Evolutionary conservation across 352 stramenopile genomes (phyloP).

Genomic region (Globisporangium cederbergense): DNA sequence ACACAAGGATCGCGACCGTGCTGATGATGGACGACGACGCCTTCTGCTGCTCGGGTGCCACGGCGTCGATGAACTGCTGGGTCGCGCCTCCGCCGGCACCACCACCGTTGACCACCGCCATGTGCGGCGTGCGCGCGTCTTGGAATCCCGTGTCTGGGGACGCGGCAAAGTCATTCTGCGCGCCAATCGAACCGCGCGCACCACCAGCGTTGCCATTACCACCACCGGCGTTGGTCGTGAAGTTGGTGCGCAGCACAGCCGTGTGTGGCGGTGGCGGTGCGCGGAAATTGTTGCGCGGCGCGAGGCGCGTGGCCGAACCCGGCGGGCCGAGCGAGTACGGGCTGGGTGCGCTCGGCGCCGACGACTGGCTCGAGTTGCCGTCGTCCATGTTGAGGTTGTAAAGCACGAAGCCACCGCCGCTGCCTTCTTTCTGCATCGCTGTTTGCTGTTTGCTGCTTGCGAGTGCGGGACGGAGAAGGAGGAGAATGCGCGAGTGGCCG

Average conservation of each 20-base stretch:
- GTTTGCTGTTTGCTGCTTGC: background rate
- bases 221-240: conserved; percentile 34
- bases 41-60: conserved; percentile 31
- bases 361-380: conserved; percentile 32
- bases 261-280: conserved; percentile 44
- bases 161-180: conserved; percentile 25
- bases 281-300: conserved; percentile 20
- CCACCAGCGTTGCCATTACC: conserved; percentile 1
- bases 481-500: conserved; percentile 4
- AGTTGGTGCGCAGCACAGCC: conserved; percentile 61
- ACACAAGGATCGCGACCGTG: conserved; percentile 48
- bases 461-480: no score
- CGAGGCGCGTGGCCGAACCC: conserved; percentile 22
- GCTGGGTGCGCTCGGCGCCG: conserved; percentile 32
- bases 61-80: conserved; percentile 13
- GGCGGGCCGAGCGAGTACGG: conserved; percentile 25
- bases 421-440: conserved; percentile 15
- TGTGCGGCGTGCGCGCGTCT: conserved; percentile 46
- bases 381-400: conserved; percentile 49
- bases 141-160: conserved; percentile 52
- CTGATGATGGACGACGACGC: conserved; percentile 33
- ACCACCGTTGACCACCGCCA: background rate
- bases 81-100: conserved; percentile 16
- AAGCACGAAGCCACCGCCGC: conserved; percentile 28
- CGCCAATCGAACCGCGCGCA: conserved; percentile 16